A percentile compares a stretch with the other conserved stretches of the same genome.
Evolutionary conservation across 768 basidiomycete genomes (phyloP).

Genomic region (Calocybe indica): DNA sequence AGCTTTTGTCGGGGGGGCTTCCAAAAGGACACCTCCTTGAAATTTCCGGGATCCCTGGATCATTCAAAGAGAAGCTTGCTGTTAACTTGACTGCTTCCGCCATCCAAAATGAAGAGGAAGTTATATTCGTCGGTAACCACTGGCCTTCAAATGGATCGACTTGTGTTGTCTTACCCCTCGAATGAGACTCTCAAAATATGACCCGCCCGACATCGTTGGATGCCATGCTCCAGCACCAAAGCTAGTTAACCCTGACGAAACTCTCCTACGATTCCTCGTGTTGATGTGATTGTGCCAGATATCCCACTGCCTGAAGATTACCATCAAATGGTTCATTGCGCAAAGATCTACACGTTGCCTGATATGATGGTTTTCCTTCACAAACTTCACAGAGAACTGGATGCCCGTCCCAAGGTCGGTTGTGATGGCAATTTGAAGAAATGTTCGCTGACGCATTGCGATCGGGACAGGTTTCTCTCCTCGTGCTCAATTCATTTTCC

Average conservation of each 20-base stretch:
- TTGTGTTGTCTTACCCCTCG: slow-evolving; percentile 1
- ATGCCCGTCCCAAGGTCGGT: slow-evolving; percentile 38
- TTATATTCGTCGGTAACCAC: slow-evolving; percentile 57
- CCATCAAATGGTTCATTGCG: slow-evolving; percentile 24
- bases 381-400: slow-evolving; percentile 42
- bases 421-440: neutral
- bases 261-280: neutral
- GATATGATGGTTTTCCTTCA: slow-evolving; percentile 57
- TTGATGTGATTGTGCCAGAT: slow-evolving; percentile 4
- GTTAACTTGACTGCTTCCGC: slow-evolving; percentile 44
- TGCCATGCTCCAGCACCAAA: slow-evolving; percentile 1
- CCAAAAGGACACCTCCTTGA: slow-evolving; percentile 59
- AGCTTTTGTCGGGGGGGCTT: slow-evolving; percentile 59
- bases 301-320: slow-evolving; percentile 6
- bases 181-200: slow-evolving; percentile 44
- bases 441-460: neutral
- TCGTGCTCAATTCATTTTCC: slow-evolving; percentile 63
- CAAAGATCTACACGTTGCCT: slow-evolving; percentile 37
- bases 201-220: slow-evolving; percentile 24
- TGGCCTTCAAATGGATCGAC: neutral
- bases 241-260: too few species aligned
- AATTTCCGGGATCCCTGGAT: slow-evolving; percentile 72
- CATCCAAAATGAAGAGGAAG: slow-evolving; percentile 39
- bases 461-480: slow-evolving; percentile 41
- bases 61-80: slow-evolving; percentile 54